phyloP scores from a whole-genome alignment of 805 yeast species.

The Candida berthetii region DNA sequence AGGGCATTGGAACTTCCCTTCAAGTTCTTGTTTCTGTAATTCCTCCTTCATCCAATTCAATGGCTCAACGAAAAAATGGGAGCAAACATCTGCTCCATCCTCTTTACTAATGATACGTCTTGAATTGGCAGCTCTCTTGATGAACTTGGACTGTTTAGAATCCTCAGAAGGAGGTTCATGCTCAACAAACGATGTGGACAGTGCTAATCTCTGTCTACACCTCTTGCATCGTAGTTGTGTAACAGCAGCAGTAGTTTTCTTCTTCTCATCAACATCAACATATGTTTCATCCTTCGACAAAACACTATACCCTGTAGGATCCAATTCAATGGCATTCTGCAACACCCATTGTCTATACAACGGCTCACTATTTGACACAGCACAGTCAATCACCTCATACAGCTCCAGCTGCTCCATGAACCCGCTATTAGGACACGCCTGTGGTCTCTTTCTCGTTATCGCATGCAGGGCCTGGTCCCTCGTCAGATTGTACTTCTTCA shows the following conservation, averaged over 20 bases:
- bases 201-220: conserved; percentile 71
- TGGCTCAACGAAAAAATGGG: conserved; percentile 87
- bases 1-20: conserved; percentile 84
- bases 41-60: conserved; percentile 87
- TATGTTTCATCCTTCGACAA: conserved; percentile 24
- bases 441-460: conserved; percentile 55
- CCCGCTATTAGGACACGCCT: conserved; percentile 65
- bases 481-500: conserved; percentile 63
- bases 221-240: conserved; percentile 66
- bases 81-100: conserved; percentile 57
- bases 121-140: conserved; percentile 56
- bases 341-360: conserved; percentile 39
- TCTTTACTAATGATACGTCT: conserved; percentile 52
- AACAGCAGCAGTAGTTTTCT: conserved; percentile 9
- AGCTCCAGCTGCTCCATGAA: conserved; percentile 68
- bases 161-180: conserved; percentile 65
- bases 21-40: conserved; percentile 65
- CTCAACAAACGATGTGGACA: conserved; percentile 49
- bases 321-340: conserved; percentile 27
- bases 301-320: conserved; percentile 32
- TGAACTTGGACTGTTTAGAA: conserved; percentile 60
- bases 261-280: conserved; percentile 20
- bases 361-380: conserved; percentile 23
- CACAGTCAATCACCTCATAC: conserved; percentile 41
- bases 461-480: conserved; percentile 67